phyloP scores from a whole-genome alignment of 2,329 filamentous ascomycete species.

The Ceratocystiopsis brevicomis region DNA sequence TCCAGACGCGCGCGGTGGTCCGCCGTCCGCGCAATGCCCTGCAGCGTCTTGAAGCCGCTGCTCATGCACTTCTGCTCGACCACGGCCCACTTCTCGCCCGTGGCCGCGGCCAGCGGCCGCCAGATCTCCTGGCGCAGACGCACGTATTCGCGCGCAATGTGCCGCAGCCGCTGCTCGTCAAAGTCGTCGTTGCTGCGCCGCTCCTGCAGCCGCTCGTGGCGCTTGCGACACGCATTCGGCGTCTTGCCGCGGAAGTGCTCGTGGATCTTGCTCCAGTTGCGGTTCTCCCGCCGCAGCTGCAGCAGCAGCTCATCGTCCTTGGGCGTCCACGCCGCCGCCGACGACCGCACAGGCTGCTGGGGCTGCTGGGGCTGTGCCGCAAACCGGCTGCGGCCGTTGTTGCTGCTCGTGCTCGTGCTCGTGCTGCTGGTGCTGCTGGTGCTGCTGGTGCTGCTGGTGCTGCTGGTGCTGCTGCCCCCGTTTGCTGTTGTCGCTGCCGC shows the following conservation, averaged over 20 bases:
- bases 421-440: conserved; percentile 8
- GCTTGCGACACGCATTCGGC: conserved; percentile 72
- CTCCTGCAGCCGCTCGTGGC: conserved; percentile 70
- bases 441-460: conserved; percentile 1
- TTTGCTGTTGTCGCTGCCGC: not conserved
- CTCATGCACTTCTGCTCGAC: conserved; percentile 61
- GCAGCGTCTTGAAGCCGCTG: conserved; percentile 64
- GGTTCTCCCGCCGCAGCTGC: conserved; percentile 49
- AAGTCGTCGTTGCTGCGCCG: conserved; percentile 57
- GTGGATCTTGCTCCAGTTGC: conserved; percentile 74
- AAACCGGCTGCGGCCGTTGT: not conserved
- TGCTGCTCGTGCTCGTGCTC: conserved; percentile 10
- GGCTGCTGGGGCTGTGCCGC: conserved; percentile 8
- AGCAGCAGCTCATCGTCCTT: conserved; percentile 59
- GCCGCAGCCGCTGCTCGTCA: conserved; percentile 57
- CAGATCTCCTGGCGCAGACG: conserved; percentile 65
- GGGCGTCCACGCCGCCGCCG: conserved; percentile 51
- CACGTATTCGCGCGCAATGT: conserved; percentile 62
- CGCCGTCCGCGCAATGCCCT: conserved; percentile 46
- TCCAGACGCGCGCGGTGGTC: conserved; percentile 45
- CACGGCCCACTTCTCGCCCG: conserved; percentile 69
- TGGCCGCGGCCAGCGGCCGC: conserved; percentile 49
- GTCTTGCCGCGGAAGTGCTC: conserved; percentile 57
- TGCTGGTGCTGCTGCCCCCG: not conserved
- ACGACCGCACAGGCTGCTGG: conserved; percentile 28